Evolutionary conservation across 805 yeast species (phyloP).

Genomic region (Geotrichum ghanense): DNA sequence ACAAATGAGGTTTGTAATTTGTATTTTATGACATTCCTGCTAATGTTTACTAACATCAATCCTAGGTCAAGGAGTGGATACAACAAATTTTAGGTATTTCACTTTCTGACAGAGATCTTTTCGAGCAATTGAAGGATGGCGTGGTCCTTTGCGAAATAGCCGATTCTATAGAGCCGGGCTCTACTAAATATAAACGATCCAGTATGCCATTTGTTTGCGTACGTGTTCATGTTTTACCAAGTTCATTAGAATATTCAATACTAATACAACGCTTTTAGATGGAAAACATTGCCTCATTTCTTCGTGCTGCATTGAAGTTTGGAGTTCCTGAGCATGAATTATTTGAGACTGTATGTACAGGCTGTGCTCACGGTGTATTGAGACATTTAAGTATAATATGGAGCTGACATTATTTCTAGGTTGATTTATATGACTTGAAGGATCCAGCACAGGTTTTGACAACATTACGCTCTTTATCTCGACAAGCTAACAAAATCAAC

Average conservation of each 20-base stretch:
- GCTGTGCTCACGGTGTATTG: not conserved
- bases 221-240: not conserved
- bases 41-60: not conserved
- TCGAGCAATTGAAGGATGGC: conserved; percentile 51
- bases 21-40: not conserved
- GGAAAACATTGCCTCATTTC: conserved; percentile 74
- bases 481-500: conserved; percentile 50
- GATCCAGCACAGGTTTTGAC: conserved; percentile 76
- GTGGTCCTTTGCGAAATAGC: conserved; percentile 36
- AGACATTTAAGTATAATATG: too few relatives aligned
- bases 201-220: conserved; percentile 54
- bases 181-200: conserved; percentile 42
- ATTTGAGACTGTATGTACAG: conserved; percentile 46
- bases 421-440: conserved; percentile 55
- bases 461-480: conserved; percentile 59
- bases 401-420: not conserved
- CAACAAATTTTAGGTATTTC: conserved; percentile 27
- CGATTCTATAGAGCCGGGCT: conserved; percentile 29
- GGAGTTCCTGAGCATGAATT: conserved; percentile 76
- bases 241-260: not conserved
- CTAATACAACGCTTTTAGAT: conserved; percentile 31
- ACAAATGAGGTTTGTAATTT: not conserved
- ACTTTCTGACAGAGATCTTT: conserved; percentile 33
- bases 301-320: conserved; percentile 45
- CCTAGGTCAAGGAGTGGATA: conserved; percentile 40